Base-by-base conservation (phyloP, 2,329 filamentous ascomycete species). In the Penicillium sp. region DNA sequence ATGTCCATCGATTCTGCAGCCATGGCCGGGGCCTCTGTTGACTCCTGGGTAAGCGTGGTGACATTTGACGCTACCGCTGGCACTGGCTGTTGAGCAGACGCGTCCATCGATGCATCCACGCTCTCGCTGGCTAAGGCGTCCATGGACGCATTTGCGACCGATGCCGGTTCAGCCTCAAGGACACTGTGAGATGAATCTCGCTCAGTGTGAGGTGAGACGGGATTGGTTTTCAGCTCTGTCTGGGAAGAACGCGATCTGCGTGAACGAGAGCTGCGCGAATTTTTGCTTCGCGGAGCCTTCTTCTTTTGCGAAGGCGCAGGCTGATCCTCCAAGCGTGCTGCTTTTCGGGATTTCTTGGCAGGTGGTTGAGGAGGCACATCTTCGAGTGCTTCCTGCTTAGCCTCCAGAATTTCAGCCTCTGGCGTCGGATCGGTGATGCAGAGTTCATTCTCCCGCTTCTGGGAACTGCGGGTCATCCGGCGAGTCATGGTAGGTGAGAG, bases 281-380 rank as follows among this genome's bases (percentile, higher is more conserved):
- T 53, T 25, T 54, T 58, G 29, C 46, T 48, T 11, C 50, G 43
- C 11, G 45, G 26, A 25, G 53, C 42, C 18, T 27, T 50, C 27
- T 56, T 54, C 4, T 50, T 28, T 6, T 49, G 38, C 12, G 39
- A 36, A 5, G 53, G 51, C 5, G 48, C 51, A 32, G 54, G 41
- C 27, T 60, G 50, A 7, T 58, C 59, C 9, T 61, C 62, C 26
- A 64, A 54, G 25, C 64, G 61, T 11, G 51, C 51, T 3, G 67
- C 68, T 42, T 64, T 63, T 35, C 56, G 56, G 4, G 51, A 45
- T 33, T 62, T 53, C 49, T 66, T 67, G 26, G 64, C 55, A 24
- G 61, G 55, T 12, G 49, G 50, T 13, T 55, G 57, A 18, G 56
- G 50, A 3, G 41, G 43, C 1, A 58, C 53, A 29, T 47, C 36